phyloP scores from a whole-genome alignment of 2,329 filamentous ascomycete species.

The Fusarium setosum region DNA sequence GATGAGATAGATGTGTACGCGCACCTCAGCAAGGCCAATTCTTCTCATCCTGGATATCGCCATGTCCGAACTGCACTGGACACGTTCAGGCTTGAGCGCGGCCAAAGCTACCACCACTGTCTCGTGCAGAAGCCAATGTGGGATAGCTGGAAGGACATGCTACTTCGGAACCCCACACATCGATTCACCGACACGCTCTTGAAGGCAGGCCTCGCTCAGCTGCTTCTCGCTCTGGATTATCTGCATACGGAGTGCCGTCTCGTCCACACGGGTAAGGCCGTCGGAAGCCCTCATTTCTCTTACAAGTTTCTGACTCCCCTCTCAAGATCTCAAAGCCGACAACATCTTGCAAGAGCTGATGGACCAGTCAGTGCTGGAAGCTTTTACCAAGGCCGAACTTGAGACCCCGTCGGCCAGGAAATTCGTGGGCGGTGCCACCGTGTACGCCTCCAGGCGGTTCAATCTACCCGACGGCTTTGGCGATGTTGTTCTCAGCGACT shows the following conservation, averaged over 20 bases:
- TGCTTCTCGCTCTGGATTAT: conserved; percentile 58
- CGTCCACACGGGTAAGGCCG: conserved; percentile 60
- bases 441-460: conserved; percentile 57
- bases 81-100: too few species aligned
- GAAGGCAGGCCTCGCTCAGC: conserved; percentile 48
- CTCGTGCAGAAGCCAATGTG: conserved; percentile 55
- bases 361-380: conserved; percentile 52
- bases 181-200: conserved; percentile 50
- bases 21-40: conserved; percentile 44
- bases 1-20: conserved; percentile 58
- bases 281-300: too few species aligned
- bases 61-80: conserved; percentile 50
- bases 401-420: conserved; percentile 55
- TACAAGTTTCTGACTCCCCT: conserved; percentile 47
- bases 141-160: conserved; percentile 53
- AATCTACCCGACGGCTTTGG: conserved; percentile 46
- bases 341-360: conserved; percentile 58
- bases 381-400: conserved; percentile 54
- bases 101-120: conserved; percentile 49
- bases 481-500: conserved; percentile 58
- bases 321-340: conserved; percentile 58
- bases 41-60: conserved; percentile 46
- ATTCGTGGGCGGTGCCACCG: conserved; percentile 49
- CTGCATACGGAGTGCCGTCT: conserved; percentile 58
- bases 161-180: conserved; percentile 52